Evolutionary conservation across 163 green algal species (phyloP), one percentile per base, ranked within the genome.

Genomic region (Scenedesmus sp.): DNA sequence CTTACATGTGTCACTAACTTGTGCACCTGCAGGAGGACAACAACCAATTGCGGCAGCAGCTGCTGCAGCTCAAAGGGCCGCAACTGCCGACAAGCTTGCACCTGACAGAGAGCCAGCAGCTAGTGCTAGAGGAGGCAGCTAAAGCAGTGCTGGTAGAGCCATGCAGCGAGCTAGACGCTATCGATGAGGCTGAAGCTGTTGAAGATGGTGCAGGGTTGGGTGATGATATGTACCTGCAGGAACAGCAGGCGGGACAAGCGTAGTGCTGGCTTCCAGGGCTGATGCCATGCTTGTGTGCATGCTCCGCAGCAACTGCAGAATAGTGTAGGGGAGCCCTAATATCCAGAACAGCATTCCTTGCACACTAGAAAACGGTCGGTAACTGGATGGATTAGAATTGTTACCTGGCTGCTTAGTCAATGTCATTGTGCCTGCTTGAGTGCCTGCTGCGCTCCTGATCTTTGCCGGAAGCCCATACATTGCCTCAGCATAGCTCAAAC

Each of bases 121-220:
- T 82, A 8, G 81, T 91, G 34, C 76, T 91, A 59, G 54, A 91
- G 57, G 54, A 91, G 74, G 87, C 59, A 86, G 87, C 87, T 12
- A 34, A 86, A 66, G 74, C 87, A 86, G n/a, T 91, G 26, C 2
- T 81, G 12, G 23, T 23, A 84, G 34, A 88, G 18, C 34, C 23
- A 34, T 60, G 9, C 23, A 79, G 23, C 52, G 84, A 73, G 13
- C 4, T 59, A 5, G 84, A 81, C 4, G 34, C 7, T 54, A 81
- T 82, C 18, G 62, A 79, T n/a, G 84, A 89, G 52, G 70, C 70
- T 52, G 76, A n/a, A n/a, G 76, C 12, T 23, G 76, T 20, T 2
- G 74, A 13, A 55, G 74, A 59, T 9, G 64, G 34, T 52, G 52
- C 46, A 54, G 76, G 76, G 34, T n/a, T 79, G 34, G 26, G 46